Percentiles rank a stretch among this genome's conserved stretches.
phyloP scores from a whole-genome alignment of 345 rosid genomes.

The Pseudoturritis turrita region DNA sequence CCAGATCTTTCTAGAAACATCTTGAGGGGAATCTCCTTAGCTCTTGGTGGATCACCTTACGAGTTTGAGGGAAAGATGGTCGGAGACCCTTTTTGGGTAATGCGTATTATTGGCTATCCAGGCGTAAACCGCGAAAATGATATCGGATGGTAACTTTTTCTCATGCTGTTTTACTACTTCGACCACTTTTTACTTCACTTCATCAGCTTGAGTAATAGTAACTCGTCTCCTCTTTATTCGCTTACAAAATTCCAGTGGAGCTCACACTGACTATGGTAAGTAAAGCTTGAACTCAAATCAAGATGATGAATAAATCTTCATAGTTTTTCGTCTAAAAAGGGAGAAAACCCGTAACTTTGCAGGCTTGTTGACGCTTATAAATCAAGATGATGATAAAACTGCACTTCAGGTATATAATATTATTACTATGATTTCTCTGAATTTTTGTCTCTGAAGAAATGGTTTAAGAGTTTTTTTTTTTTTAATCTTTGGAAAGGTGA shows the following conservation, averaged over 20 bases:
- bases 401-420: conserved; percentile 58
- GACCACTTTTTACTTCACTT: background rate
- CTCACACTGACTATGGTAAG: conserved; percentile 27
- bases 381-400: conserved; percentile 75
- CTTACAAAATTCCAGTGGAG: no score
- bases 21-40: conserved; percentile 64
- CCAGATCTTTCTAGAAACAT: conserved; percentile 67
- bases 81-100: conserved; percentile 77
- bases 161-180: background rate
- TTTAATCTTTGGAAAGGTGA: no score
- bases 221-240: no score
- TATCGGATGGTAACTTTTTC: no score
- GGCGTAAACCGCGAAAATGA: conserved; percentile 41
- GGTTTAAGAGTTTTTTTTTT: background rate
- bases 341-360: background rate
- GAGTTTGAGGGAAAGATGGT: conserved; percentile 67
- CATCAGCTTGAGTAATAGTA: no score
- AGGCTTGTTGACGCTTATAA: conserved; percentile 67
- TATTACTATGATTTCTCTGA: background rate
- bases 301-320: background rate
- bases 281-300: background rate
- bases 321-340: background rate
- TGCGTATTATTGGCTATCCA: conserved; percentile 76
- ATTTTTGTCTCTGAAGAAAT: background rate
- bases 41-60: conserved; percentile 57